These are phyloP conservation scores for Solanum dulcamara DNA, from an alignment of 257 asterid species.

Conservation along the genomic window DNA sequence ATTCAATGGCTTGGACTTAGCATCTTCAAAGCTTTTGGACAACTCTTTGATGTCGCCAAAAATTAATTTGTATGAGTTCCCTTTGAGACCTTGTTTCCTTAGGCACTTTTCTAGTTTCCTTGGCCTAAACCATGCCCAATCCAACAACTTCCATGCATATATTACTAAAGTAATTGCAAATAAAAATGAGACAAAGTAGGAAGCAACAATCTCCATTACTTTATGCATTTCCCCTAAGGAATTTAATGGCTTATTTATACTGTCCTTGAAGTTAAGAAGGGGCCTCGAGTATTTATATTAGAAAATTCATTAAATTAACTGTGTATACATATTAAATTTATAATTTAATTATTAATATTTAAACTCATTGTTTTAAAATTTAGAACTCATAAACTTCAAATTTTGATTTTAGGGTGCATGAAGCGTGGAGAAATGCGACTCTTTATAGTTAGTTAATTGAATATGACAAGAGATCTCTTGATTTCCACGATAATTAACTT, in stretches of 20 bases:
- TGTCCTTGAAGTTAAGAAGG: neutral
- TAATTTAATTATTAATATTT: neutral
- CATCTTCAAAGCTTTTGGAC: conserved; percentile 3
- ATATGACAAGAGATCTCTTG: neutral
- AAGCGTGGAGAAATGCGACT: neutral
- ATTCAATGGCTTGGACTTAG: conserved; percentile 19
- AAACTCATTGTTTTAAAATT: neutral
- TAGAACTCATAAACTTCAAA: neutral
- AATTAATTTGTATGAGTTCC: conserved; percentile 1
- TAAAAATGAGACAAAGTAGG: neutral
- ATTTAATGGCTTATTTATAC: neutral
- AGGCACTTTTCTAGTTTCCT: conserved; percentile 13
- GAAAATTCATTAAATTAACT: too few relatives aligned
- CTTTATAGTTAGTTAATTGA: neutral
- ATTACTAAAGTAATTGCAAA: neutral
- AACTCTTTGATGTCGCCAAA: conserved; percentile 29
- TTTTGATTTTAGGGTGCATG: neutral
- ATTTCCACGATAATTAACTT: neutral
- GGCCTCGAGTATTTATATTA: neutral
- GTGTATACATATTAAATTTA: too few relatives aligned
- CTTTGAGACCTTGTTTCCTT: neutral
- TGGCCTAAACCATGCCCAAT: conserved; percentile 33
- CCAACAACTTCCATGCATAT: conserved; percentile 15
- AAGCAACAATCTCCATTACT: neutral
- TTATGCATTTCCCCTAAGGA: neutral